Evolutionary conservation across 2,329 filamentous ascomycete species (phyloP).

Genomic region (Fulvia fulva): DNA sequence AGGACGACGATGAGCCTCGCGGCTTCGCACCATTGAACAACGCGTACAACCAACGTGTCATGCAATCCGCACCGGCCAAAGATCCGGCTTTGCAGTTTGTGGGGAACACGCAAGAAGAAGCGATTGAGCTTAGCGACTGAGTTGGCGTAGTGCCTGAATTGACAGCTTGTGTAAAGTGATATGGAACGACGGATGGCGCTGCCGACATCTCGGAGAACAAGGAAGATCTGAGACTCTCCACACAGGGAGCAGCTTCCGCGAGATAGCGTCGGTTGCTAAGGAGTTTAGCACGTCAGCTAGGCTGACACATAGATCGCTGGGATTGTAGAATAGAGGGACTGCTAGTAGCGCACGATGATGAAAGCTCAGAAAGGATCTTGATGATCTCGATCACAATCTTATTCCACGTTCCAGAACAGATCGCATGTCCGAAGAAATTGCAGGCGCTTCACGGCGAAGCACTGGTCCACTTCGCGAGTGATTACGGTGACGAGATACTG

Average conservation of each 20-base stretch:
- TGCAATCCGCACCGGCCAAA: constrained; percentile 1
- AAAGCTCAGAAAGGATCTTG: background rate
- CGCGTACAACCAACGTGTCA: constrained; percentile 3
- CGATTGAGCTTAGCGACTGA: constrained; percentile 30
- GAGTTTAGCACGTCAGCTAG: background rate
- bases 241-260: background rate
- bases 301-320: background rate
- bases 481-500: no score
- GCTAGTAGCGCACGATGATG: background rate
- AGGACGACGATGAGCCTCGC: background rate
- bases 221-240: background rate
- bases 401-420: no score
- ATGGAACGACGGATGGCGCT: background rate
- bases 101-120: constrained; percentile 20
- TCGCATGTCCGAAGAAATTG: no score
- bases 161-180: background rate
- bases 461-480: no score
- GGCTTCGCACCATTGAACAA: constrained; percentile 2
- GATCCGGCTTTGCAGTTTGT: constrained; percentile 20
- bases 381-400: background rate
- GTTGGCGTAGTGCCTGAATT: background rate
- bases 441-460: no score
- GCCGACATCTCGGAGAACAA: background rate
- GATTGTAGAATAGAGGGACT: background rate
- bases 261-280: background rate